Conservation (phyloP, 1,139 yeast genomes). For the Saccharomyces hybrid region DNA sequence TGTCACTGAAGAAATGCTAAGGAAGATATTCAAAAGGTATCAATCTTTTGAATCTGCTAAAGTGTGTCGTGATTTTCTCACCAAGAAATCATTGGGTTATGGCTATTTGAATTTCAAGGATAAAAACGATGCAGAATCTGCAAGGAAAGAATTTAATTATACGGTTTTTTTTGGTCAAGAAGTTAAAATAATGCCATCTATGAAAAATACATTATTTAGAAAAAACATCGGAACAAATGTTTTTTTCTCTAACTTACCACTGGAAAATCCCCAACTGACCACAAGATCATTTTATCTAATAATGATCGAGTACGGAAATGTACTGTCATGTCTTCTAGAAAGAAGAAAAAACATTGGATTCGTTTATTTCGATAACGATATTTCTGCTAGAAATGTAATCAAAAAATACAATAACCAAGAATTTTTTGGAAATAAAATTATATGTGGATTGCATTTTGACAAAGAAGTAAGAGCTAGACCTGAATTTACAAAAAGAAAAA, state of each 20-base stretch:
- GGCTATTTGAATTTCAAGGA: conserved; percentile 49
- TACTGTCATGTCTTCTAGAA: conserved; percentile 42
- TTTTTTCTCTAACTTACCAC: conserved; percentile 31
- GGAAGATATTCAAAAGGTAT: conserved; percentile 33
- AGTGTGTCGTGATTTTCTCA: conserved; percentile 37
- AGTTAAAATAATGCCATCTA: conserved; percentile 46
- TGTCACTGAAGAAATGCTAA: conserved; percentile 37
- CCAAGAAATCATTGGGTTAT: conserved; percentile 41
- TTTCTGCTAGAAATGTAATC: conserved; percentile 38
- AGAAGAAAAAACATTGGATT: conserved; percentile 40
- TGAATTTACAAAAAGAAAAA: conserved; percentile 24
- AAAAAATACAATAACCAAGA: conserved; percentile 30
- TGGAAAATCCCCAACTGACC: conserved; percentile 29
- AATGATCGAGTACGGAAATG: conserved; percentile 37
- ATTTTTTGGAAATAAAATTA: conserved; percentile 26
- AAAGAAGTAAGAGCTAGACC: conserved; percentile 35
- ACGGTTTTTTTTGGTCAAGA: conserved; percentile 37
- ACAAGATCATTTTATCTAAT: conserved; percentile 40
- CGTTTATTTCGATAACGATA: conserved; percentile 37
- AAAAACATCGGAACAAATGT: conserved; percentile 29
- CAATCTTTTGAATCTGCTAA: conserved; percentile 41
- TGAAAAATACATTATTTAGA: conserved; percentile 32
- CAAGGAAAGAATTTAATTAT: too few species aligned
- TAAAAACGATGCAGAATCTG: too few species aligned
- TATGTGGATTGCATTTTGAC: conserved; percentile 41